phyloP scores from a whole-genome alignment of 2,329 filamentous ascomycete genomes.

The Helotiales sp. region DNA sequence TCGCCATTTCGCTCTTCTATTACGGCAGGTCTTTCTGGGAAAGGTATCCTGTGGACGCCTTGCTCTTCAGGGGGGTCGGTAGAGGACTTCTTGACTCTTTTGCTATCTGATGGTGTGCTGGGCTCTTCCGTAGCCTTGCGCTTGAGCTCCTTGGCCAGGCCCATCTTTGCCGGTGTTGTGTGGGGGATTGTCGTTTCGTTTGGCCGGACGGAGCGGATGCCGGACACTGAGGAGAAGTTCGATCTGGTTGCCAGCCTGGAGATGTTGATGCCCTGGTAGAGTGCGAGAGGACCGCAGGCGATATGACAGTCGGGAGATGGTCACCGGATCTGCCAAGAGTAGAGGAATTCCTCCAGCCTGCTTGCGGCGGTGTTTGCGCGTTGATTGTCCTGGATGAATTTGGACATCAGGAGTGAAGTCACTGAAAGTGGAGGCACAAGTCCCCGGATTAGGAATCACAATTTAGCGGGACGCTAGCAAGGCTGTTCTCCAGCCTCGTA shows the following conservation, averaged over 20 bases:
- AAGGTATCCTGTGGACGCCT: constrained; percentile 61
- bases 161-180: constrained; percentile 29
- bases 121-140: constrained; percentile 75
- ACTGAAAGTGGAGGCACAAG: neutral
- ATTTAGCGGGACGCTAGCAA: neutral
- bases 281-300: neutral
- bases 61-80: constrained; percentile 41
- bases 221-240: neutral
- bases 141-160: constrained; percentile 52
- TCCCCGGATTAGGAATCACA: constrained; percentile 13
- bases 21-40: constrained; percentile 91
- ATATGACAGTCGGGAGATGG: neutral
- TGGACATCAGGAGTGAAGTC: constrained; percentile 3
- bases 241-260: neutral
- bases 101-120: constrained; percentile 63
- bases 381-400: neutral
- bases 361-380: neutral
- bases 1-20: constrained; percentile 92
- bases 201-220: neutral
- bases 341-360: neutral
- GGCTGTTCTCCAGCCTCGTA: constrained; percentile 8
- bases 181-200: neutral
- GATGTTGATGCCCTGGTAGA: neutral
- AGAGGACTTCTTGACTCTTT: constrained; percentile 63
- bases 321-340: neutral